Base-by-base conservation (phyloP, 371 early-diverging fungal genomes). In the Actinomortierella ambigua region DNA sequence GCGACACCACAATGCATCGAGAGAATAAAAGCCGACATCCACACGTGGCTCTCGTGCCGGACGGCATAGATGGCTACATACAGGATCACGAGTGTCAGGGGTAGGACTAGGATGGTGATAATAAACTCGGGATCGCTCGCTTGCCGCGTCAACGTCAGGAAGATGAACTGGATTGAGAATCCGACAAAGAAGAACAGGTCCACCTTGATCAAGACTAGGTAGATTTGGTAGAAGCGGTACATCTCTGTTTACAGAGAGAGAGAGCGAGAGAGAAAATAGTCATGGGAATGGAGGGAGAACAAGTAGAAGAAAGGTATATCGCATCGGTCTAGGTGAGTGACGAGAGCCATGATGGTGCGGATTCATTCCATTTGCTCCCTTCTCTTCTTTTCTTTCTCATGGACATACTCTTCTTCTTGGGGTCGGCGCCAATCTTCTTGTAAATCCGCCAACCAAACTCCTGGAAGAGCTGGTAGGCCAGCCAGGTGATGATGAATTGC, bases 381-480 rank as follows among this genome's bases (percentile, higher is more conserved):
- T 18, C 18, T 29, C 14, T 18, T 2, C 22, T 11, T 17, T 8
- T 28, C 28, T 14, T 11, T 14, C 14, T 20, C 1, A 47, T 23
- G 9, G 13, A 57, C 79, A 67, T 83, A 93, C 93, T 83, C 78
- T 92, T 81, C 85, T 94, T 94, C 29, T 82, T 78, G 53, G 94
- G 82, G 73, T 95, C 95, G 5, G 97, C 95, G 2, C 97, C 97
- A 70, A 96, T 93, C 77, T 91, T 88, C 77, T 95, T 95, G 79
- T 94, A 96, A 39, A 96, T 92, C 68, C 88, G 90, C 96, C 96
- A 96, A 43, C 96, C 95, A 81, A 93, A 96, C 75, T 94, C 92
- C 52, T 86, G 85, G 73, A 94, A 95, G 39, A 95, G 79, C 20
- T 60, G 66, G 56, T 73, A 77, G 9, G 61, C 73, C 15, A 79